Evolutionary conservation across 305 asterid species (phyloP), one percentile per base, ranked within the genome.

Genomic region (Euphrasia arctica): DNA sequence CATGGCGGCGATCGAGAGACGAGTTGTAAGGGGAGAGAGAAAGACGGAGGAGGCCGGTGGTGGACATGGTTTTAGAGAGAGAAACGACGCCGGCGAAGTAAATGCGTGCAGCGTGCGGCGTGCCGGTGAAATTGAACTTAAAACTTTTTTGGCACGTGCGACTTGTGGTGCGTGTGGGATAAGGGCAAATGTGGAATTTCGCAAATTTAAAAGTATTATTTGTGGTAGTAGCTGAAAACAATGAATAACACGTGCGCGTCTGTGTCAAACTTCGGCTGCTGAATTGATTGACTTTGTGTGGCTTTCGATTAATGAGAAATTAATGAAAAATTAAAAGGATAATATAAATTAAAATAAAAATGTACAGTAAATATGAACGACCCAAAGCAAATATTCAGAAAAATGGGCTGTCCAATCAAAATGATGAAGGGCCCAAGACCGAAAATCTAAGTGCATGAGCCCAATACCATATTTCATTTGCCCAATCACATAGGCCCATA

Each of bases 21-120:
- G 65, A 54, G 69, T 3, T 8, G 75, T 42, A 74, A 34, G 87
- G 77, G 5, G 77, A 60, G 73, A 76, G 73, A 57, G 85, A 82
- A 74, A 79, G 31, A 62, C 82, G 84, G 87, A 84, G 87, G 60
- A 86, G 87, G 74, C 73, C 67, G 52, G 82, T 70, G 51, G 90
- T 65, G 65, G 88, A 78, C 87, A 82, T 83, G 67, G 67, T 54
- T 70, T 29, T 1, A 50, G 67, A 71, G 71, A 65, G 78, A 63
- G 75, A 70, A 54, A 41, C 32, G 61, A 45, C 60, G 70, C 58
- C 72, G 75, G 72, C 0, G 54, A 57, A 60, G 22, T 49, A 31
- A 4, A 9, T 36, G 42, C 42, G 42, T 36, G 41, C 41, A 2
- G 41, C 34, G 34, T 4, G 34, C 4, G 4, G 75, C 56, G 39